Conservation (phyloP, 805 yeast genomes). For the Schizosaccharomyces octosporus region DNA sequence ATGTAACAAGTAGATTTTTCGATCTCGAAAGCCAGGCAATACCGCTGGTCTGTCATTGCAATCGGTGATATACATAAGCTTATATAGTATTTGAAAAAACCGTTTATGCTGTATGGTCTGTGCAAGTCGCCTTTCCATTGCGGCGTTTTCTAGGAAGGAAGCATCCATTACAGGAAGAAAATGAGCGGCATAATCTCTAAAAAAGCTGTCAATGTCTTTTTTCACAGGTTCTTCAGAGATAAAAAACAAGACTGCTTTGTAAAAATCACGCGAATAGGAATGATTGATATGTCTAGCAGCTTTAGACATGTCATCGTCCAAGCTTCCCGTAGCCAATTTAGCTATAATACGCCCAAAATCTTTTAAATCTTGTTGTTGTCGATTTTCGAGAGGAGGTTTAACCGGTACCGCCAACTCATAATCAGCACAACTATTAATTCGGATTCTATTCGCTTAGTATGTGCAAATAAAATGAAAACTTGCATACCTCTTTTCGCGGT, state of each 20-base stretch:
- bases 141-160: conserved; percentile 10
- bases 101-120: conserved; percentile 75
- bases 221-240: not conserved
- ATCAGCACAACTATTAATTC: conserved; percentile 48
- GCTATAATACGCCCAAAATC: conserved; percentile 36
- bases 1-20: conserved; percentile 45
- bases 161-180: conserved; percentile 9
- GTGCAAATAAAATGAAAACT: not conserved
- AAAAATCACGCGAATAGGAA: conserved; percentile 9
- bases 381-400: conserved; percentile 9
- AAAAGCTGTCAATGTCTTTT: conserved; percentile 8
- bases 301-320: not conserved
- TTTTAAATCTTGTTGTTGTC: conserved; percentile 31
- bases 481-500: conserved; percentile 32
- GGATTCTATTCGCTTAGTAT: conserved; percentile 14
- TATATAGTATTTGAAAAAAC: conserved; percentile 55
- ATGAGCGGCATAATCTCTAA: conserved; percentile 11
- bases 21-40: conserved; percentile 44
- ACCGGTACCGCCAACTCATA: conserved; percentile 33
- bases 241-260: conserved; percentile 6
- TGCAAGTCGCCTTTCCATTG: conserved; percentile 19
- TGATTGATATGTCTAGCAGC: not conserved
- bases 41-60: conserved; percentile 33
- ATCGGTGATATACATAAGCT: conserved; percentile 54
- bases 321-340: conserved; percentile 20